These are phyloP conservation scores for Chenopodium formosanum DNA, from an alignment of 148 eudicot species.

Conservation along the genomic window DNA sequence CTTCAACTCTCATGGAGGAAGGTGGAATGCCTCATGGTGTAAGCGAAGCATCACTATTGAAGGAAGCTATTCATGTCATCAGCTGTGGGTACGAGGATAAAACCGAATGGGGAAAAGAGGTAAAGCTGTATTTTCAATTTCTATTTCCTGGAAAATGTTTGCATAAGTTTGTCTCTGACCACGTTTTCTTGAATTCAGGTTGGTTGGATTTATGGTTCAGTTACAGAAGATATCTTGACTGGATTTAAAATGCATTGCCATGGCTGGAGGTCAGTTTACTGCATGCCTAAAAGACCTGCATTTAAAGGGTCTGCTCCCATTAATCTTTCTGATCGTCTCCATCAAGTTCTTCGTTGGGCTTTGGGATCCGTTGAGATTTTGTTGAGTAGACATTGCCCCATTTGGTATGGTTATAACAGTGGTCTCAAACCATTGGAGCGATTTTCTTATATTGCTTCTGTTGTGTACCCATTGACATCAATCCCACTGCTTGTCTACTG, in stretches of 20 bases:
- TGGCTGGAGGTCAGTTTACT: constrained; percentile 96
- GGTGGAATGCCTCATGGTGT: constrained; percentile 72
- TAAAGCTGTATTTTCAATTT: constrained; percentile 15
- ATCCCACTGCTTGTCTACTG: constrained; percentile 83
- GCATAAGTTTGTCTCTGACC: constrained; percentile 2
- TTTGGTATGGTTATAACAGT: constrained; percentile 89
- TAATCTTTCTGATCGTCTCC: constrained; percentile 92
- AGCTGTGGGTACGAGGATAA: constrained; percentile 96
- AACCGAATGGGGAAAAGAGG: constrained; percentile 99
- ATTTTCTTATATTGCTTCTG: constrained; percentile 84
- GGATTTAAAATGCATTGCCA: constrained; percentile 99
- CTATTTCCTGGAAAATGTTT: not conserved
- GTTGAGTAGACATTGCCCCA: constrained; percentile 85
- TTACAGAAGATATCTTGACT: constrained; percentile 93
- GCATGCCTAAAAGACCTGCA: constrained; percentile 85
- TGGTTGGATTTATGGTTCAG: constrained; percentile 99
- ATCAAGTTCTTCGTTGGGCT: constrained; percentile 98
- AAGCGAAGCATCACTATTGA: constrained; percentile 71
- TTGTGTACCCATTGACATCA: constrained; percentile 89
- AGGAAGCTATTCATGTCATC: constrained; percentile 96
- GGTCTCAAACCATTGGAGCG: constrained; percentile 90
- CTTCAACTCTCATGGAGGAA: constrained; percentile 79
- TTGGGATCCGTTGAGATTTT: constrained; percentile 92
- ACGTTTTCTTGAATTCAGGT: constrained; percentile 40
- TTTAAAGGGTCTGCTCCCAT: constrained; percentile 98